These are phyloP conservation scores for Leccinum pachyderme DNA, from an alignment of 1,284 basidiomycete species.

Conservation along the genomic window DNA sequence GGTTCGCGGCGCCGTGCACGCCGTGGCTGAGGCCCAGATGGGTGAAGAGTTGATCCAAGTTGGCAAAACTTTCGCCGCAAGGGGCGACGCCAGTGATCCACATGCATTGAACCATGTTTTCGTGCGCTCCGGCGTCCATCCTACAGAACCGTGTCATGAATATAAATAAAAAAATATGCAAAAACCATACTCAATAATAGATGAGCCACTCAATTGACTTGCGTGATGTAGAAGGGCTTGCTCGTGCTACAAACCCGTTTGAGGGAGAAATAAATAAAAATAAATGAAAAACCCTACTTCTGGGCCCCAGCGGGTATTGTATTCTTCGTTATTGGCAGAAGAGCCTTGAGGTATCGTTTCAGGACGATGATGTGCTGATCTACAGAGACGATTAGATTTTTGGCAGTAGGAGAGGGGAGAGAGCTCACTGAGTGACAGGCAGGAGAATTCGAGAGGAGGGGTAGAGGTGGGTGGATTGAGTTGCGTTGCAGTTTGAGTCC, in stretches of 20 bases:
- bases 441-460: not conserved
- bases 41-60: not conserved
- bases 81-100: not conserved
- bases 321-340: not conserved
- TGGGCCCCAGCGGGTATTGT: conserved; percentile 6
- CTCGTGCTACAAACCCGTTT: conserved; percentile 10
- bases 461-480: not conserved
- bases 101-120: not conserved
- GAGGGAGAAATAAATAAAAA: not conserved
- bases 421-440: not conserved
- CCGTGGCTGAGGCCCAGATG: not conserved
- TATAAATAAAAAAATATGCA: not conserved
- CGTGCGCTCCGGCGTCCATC: not conserved
- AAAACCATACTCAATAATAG: not conserved
- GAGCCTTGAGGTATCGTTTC: not conserved
- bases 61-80: not conserved
- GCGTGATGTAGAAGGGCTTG: not conserved
- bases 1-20: not conserved
- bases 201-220: not conserved
- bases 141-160: not conserved
- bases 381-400: not conserved
- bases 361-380: not conserved
- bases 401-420: not conserved
- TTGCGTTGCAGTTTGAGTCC: not conserved
- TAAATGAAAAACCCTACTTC: not conserved